Base-by-base conservation (phyloP, 2,329 filamentous ascomycete species). In the Didymella segeticola region DNA sequence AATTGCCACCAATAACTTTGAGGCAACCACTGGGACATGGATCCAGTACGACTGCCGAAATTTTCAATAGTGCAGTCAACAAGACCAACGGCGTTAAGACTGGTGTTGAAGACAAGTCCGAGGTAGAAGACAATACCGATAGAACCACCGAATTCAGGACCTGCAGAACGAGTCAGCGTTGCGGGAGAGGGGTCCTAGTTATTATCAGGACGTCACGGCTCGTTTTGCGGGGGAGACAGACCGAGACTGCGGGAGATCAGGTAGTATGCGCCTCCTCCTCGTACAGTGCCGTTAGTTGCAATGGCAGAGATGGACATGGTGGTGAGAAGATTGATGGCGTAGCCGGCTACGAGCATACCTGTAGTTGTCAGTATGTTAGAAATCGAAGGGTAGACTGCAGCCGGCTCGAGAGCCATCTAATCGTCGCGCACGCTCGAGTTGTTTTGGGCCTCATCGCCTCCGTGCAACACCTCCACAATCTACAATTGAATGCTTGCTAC, bases 111-210 rank as follows among this genome's bases (percentile, higher is more conserved):
- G 0, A 73, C 70, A 60, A 91, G 90, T n/a, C 91, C 90, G n/a
- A 96, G 80, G 71, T 95, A 96, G 74, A 96, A 96, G 11, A 96
- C 85, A 20, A 96, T 82, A 2, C 91, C 91, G 59, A 96, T 96
- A 1, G 90, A 91, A 14, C 91, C 91, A 22, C 91, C 91, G 70
- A 96, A 96, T 67, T 96, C 91, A 6, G 91, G 91, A 0, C 91
- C 91, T 3, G 22, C 17, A 17, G 2, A 34, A n/a, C 4, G 9
- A 7, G 23, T 49, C 23, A 49, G 37, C 15, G 2, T 25, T 19
- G 12, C 6, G 14, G 9, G 7, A 15, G 8, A 15, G 4, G 23
- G 17, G 17, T 5, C 1, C 2, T 17, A 26, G 7, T 20, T 12
- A 15, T 15, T 15, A 31, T 17, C 7, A 11, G n/a, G 27, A n/a